Evolutionary conservation across 2,329 filamentous ascomycete species (phyloP).

Genomic region (Aspergillus candidus): DNA sequence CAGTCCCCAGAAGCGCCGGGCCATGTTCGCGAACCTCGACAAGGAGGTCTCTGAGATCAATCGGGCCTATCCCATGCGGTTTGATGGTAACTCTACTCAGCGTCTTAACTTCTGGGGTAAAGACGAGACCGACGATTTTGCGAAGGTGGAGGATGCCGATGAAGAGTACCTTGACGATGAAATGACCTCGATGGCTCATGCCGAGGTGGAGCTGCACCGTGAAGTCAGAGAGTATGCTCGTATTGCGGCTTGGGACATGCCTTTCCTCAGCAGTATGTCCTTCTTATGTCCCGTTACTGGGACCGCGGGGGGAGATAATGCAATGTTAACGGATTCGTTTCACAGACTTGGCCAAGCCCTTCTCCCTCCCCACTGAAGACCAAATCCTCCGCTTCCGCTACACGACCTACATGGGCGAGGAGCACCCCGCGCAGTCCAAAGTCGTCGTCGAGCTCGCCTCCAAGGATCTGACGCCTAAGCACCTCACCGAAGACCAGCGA

Average conservation of each 20-base stretch:
- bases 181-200: conserved; percentile 75
- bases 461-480: conserved; percentile 55
- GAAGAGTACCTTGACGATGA: conserved; percentile 65
- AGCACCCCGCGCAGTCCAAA: conserved; percentile 85
- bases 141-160: conserved; percentile 47
- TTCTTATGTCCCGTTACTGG: too few species aligned
- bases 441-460: conserved; percentile 87
- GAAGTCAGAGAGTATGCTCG: conserved; percentile 85
- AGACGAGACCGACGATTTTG: conserved; percentile 41
- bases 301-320: too few species aligned
- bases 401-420: conserved; percentile 92
- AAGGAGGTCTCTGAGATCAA: conserved; percentile 27
- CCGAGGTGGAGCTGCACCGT: conserved; percentile 78
- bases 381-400: conserved; percentile 88
- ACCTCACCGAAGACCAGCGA: conserved; percentile 61
- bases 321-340: background rate
- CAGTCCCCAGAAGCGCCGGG: conserved; percentile 24
- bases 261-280: conserved; percentile 70
- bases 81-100: conserved; percentile 22
- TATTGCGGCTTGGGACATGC: conserved; percentile 92
- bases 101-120: conserved; percentile 39
- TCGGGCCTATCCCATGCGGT: conserved; percentile 24
- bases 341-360: conserved; percentile 75
- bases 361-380: conserved; percentile 59
- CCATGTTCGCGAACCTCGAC: conserved; percentile 28